phyloP scores from a whole-genome alignment of 202 grass and related monocot genomes.

The Alloteropsis angusta region DNA sequence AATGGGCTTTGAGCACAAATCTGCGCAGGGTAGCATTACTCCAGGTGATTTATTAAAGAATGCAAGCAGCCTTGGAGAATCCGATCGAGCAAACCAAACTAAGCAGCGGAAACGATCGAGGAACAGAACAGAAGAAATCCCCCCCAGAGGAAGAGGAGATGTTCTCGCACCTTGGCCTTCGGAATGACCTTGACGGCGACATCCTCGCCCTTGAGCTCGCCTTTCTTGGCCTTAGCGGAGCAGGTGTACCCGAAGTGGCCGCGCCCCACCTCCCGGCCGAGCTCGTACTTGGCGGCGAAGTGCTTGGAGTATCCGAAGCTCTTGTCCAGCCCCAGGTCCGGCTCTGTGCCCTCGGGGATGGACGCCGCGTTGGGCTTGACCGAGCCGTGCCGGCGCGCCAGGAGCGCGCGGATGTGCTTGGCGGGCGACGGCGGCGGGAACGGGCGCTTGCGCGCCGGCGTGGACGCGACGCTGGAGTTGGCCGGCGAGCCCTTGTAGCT shows the following conservation, averaged over 20 bases:
- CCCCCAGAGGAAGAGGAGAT: neutral
- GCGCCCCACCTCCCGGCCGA: slow-evolving; percentile 64
- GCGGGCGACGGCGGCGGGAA: slow-evolving; percentile 73
- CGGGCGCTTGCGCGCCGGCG: slow-evolving; percentile 72
- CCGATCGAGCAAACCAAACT: neutral
- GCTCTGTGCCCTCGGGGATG: slow-evolving; percentile 65
- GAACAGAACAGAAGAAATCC: neutral
- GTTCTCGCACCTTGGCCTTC: slow-evolving; percentile 55
- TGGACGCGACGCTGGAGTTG: slow-evolving; percentile 78
- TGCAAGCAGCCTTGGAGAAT: neutral
- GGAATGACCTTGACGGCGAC: slow-evolving; percentile 92
- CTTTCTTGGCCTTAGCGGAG: slow-evolving; percentile 69
- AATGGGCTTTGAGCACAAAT: neutral
- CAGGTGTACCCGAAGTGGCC: slow-evolving; percentile 94
- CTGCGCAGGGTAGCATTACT: neutral
- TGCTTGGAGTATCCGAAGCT: slow-evolving; percentile 79
- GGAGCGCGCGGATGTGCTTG: slow-evolving; percentile 82
- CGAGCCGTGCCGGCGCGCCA: slow-evolving; percentile 66
- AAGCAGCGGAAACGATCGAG: neutral
- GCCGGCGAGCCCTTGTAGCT: slow-evolving; percentile 79
- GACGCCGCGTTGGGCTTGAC: slow-evolving; percentile 74
- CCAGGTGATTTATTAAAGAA: neutral
- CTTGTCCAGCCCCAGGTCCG: slow-evolving; percentile 58
- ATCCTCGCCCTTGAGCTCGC: slow-evolving; percentile 78
- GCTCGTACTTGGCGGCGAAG: slow-evolving; percentile 68